phyloP scores from a whole-genome alignment of 129 eudicot species.

The Escallonia rubra region DNA sequence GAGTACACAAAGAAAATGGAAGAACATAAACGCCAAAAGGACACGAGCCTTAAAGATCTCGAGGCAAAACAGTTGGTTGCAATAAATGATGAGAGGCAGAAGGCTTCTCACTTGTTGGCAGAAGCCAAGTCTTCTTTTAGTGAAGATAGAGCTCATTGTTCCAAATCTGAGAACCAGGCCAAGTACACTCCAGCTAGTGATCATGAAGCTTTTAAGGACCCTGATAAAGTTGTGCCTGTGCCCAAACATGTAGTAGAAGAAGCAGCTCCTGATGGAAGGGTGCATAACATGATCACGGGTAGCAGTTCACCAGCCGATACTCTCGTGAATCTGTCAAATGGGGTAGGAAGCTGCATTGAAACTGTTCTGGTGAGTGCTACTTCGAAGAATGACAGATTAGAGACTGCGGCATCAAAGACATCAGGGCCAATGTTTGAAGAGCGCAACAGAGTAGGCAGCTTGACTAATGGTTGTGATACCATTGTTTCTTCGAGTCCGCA shows the following conservation, averaged over 20 bases:
- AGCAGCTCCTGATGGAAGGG: slow-evolving; percentile 13
- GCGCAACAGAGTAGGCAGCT: slow-evolving; percentile 4
- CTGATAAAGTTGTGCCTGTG: slow-evolving; percentile 15
- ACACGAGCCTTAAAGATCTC: slow-evolving; percentile 19
- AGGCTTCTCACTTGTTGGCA: slow-evolving; percentile 11
- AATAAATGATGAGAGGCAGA: slow-evolving; percentile 23
- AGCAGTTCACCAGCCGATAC: slow-evolving; percentile 1
- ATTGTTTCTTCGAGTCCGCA: slow-evolving; percentile 12
- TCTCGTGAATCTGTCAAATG: not conserved
- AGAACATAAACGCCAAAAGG: slow-evolving; percentile 25
- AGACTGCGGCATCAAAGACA: not conserved
- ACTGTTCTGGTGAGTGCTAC: not conserved
- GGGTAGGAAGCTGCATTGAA: not conserved
- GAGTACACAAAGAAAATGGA: slow-evolving; percentile 21
- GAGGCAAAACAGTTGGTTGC: slow-evolving; percentile 30
- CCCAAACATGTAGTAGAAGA: slow-evolving; percentile 7
- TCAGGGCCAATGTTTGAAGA: slow-evolving; percentile 2
- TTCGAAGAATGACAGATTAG: slow-evolving; percentile 6
- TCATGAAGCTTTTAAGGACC: not conserved
- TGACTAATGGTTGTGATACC: slow-evolving; percentile 8
- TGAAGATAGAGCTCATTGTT: not conserved
- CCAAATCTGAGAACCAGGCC: slow-evolving; percentile 7
- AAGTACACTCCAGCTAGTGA: slow-evolving; percentile 10
- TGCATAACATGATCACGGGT: not conserved
- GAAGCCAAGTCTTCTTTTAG: slow-evolving; percentile 17